Evolutionary conservation across 305 asterid species (phyloP).

Genomic region (Plantago lanceolata): DNA sequence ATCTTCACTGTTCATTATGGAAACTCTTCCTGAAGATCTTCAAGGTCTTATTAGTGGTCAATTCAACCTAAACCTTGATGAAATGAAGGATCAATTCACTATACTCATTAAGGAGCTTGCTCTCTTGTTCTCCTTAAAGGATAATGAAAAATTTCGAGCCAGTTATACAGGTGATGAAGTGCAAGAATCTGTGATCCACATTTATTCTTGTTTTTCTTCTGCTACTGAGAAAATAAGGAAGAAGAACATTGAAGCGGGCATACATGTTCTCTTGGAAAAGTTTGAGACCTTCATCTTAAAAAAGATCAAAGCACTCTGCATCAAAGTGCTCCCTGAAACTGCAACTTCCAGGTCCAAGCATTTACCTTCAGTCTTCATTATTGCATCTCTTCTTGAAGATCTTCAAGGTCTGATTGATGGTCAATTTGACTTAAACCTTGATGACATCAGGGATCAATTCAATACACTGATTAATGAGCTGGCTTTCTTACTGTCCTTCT

Average conservation of each 20-base stretch:
- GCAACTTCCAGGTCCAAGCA: not conserved
- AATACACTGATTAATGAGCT: constrained; percentile 16
- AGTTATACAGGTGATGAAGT: too few relatives aligned
- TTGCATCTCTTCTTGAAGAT: constrained; percentile 15
- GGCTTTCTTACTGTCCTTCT: not conserved
- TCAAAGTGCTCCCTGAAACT: not conserved
- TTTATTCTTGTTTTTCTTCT: constrained; percentile 7
- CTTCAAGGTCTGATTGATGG: constrained; percentile 1
- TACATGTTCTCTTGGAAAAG: constrained; percentile 1
- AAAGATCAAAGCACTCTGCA: not conserved
- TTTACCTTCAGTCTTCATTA: constrained; percentile 8
- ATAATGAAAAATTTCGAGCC: too few relatives aligned
- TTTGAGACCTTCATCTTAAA: constrained; percentile 1
- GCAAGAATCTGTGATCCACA: too few relatives aligned
- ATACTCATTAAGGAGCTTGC: constrained; percentile 17
- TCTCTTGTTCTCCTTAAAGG: too few relatives aligned
- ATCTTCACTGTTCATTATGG: constrained; percentile 6
- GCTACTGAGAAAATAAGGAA: not conserved
- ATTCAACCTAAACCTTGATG: not conserved
- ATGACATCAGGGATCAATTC: constrained; percentile 14
- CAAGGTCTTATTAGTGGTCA: not conserved
- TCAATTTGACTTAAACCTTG: not conserved
- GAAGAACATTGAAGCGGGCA: not conserved
- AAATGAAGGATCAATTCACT: constrained; percentile 15
- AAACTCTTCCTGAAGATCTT: constrained; percentile 8